A percentile compares a stretch with the other conserved stretches of the same genome.
Conservation (phyloP, 768 basidiomycete species). For the Phylloporus rhodoxanthus region DNA sequence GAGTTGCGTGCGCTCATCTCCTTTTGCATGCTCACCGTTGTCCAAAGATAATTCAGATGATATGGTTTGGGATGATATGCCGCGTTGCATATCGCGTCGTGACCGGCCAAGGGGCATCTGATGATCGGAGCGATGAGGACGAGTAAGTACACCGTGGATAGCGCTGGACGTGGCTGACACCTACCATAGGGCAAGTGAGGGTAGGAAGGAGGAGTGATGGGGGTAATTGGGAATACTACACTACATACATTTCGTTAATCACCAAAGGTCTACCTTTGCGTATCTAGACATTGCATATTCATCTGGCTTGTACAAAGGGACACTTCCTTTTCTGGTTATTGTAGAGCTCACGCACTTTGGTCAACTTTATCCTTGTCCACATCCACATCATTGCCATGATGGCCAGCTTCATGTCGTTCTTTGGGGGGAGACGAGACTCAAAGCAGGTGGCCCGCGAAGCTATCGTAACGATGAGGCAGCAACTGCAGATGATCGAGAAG, state of each 20-base stretch:
- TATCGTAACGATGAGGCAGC: conserved; percentile 88
- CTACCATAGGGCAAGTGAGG: conserved; percentile 10
- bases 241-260: conserved; percentile 23
- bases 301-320: conserved; percentile 12
- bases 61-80: conserved; percentile 87
- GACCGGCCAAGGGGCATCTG: conserved; percentile 69
- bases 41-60: conserved; percentile 57
- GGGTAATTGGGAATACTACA: conserved; percentile 20
- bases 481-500: conserved; percentile 97
- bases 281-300: too few species aligned
- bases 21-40: conserved; percentile 5
- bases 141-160: conserved; percentile 34
- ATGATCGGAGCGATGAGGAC: conserved; percentile 74
- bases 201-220: conserved; percentile 25
- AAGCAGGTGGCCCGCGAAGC: conserved; percentile 86
- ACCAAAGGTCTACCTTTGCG: conserved; percentile 17
- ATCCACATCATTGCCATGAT: conserved; percentile 43
- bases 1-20: not conserved
- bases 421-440: conserved; percentile 76
- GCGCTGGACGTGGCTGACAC: conserved; percentile 8
- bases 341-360: conserved; percentile 12
- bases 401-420: conserved; percentile 81
- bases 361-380: not conserved
- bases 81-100: conserved; percentile 79
- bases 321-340: conserved; percentile 25